Evolutionary conservation across 306 rosid species (phyloP).

Genomic region (Luffa aegyptiaca): DNA sequence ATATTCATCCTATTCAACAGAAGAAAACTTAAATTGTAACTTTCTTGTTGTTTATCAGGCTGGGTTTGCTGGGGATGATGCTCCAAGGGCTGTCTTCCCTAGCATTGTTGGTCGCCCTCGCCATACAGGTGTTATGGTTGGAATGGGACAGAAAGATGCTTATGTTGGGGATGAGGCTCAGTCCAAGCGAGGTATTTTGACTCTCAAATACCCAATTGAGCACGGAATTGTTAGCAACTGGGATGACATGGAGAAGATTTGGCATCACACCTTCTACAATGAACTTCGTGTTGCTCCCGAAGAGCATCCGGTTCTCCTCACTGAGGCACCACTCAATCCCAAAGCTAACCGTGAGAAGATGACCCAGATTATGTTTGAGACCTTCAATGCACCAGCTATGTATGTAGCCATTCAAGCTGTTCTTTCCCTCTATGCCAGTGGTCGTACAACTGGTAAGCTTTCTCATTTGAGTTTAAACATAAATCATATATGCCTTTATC

Average conservation of each 20-base stretch:
- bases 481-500: neutral
- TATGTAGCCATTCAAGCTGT: constrained; percentile 71
- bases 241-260: constrained; percentile 83
- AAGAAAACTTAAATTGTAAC: neutral
- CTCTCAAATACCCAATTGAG: constrained; percentile 56
- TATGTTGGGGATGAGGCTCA: constrained; percentile 35
- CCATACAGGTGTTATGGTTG: constrained; percentile 32
- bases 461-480: neutral
- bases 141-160: constrained; percentile 30
- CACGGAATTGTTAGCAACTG: constrained; percentile 76
- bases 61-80: constrained; percentile 35
- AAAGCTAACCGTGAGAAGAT: constrained; percentile 58
- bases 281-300: constrained; percentile 33
- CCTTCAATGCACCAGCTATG: constrained; percentile 70
- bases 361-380: constrained; percentile 32
- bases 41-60: constrained; percentile 12
- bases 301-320: constrained; percentile 63
- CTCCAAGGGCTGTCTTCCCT: constrained; percentile 32
- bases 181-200: constrained; percentile 29
- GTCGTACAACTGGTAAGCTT: constrained; percentile 73
- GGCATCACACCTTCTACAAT: constrained; percentile 32
- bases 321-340: constrained; percentile 71
- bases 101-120: constrained; percentile 33
- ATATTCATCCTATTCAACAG: neutral
- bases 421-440: constrained; percentile 81